Evolutionary conservation across 1,284 basidiomycete genomes (phyloP).

Genomic region (Pholiota adiposa): DNA sequence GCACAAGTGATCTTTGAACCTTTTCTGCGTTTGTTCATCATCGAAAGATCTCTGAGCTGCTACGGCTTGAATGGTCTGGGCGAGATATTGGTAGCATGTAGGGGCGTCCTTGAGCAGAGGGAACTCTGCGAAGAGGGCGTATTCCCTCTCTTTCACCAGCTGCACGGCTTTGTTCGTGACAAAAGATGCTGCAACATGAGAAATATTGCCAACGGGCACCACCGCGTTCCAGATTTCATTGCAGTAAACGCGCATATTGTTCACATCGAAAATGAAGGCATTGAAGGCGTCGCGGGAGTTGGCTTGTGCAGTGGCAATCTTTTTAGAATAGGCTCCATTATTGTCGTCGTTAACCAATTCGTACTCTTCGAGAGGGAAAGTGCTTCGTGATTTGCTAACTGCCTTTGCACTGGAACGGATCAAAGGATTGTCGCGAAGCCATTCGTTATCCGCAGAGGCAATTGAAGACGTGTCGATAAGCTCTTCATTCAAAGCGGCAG

Average conservation of each 20-base stretch:
- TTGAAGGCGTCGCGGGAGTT: neutral
- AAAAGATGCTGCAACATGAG: neutral
- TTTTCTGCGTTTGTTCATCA: no score
- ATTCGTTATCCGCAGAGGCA: constrained; percentile 7
- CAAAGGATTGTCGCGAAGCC: constrained; percentile 3
- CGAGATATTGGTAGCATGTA: neutral
- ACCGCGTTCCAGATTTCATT: constrained; percentile 1
- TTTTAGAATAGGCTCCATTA: neutral
- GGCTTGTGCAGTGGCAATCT: no score
- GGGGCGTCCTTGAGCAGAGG: neutral
- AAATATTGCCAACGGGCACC: neutral
- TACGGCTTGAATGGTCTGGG: neutral
- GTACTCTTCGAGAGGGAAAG: constrained; percentile 4
- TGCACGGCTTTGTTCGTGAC: constrained; percentile 2
- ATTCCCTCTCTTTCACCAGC: constrained; percentile 1
- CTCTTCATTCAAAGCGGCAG: neutral
- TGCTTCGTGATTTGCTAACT: neutral
- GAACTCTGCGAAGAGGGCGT: neutral
- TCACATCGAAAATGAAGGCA: constrained; percentile 6
- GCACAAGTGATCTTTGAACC: no score
- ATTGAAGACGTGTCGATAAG: no score
- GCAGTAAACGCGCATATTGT: constrained; percentile 2
- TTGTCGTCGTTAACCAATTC: neutral
- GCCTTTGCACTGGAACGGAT: neutral
- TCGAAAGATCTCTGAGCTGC: neutral